Evolutionary conservation across 768 basidiomycete genomes (phyloP).

Genomic region (Kwoniella shandongensis): DNA sequence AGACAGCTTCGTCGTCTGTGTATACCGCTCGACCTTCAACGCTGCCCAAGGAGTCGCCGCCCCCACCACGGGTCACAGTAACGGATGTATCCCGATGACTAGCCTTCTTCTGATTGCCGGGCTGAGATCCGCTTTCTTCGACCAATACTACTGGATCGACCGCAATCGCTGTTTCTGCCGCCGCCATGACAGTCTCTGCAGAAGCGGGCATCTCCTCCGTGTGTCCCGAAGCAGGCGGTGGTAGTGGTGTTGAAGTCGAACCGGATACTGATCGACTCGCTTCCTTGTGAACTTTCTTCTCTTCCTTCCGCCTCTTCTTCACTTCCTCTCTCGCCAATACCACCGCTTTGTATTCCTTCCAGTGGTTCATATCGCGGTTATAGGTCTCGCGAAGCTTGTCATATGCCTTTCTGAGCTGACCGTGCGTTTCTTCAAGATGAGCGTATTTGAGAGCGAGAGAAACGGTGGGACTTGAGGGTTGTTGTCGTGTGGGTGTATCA

Average conservation of each 20-base stretch:
- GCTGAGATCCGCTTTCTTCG: constrained; percentile 19
- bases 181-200: neutral
- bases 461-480: constrained; percentile 5
- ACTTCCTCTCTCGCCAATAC: constrained; percentile 22
- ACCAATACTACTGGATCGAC: neutral
- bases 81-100: too few relatives aligned
- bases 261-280: neutral
- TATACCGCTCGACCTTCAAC: too few relatives aligned
- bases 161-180: neutral
- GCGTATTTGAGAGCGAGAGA: constrained; percentile 13
- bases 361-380: constrained; percentile 28
- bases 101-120: neutral
- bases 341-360: constrained; percentile 38
- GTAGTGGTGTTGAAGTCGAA: too few relatives aligned
- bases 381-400: constrained; percentile 23
- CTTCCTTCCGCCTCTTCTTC: constrained; percentile 22
- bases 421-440: constrained; percentile 26
- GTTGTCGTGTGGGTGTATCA: neutral
- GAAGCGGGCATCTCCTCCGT: neutral
- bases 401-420: constrained; percentile 15
- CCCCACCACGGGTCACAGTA: too few relatives aligned
- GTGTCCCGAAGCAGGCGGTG: neutral
- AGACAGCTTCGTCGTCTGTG: too few relatives aligned
- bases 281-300: constrained; percentile 19
- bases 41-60: too few relatives aligned